phyloP scores from a whole-genome alignment of 2,329 filamentous ascomycete species.

The Xylaria hypoxylon region DNA sequence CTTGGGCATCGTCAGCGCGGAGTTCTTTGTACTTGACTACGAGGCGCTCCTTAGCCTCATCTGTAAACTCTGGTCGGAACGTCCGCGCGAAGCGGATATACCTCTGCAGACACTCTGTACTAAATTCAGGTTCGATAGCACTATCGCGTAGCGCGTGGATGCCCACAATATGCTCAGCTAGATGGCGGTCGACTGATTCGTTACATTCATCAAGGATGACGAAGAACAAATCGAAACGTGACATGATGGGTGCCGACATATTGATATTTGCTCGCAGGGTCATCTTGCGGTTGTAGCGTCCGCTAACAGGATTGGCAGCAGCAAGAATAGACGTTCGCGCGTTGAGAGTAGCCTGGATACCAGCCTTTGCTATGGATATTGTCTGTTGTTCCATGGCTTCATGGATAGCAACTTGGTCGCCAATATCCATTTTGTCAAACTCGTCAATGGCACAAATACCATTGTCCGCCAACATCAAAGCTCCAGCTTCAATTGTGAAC shows the following conservation, averaged over 20 bases:
- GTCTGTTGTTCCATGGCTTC: conserved; percentile 99
- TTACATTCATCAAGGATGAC: conserved; percentile 98
- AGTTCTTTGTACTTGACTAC: conserved; percentile 97
- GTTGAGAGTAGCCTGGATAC: conserved; percentile 97
- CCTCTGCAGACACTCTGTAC: conserved; percentile 93
- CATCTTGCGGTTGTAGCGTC: conserved; percentile 96
- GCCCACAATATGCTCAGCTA: conserved; percentile 93
- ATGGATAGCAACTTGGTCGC: conserved; percentile 97
- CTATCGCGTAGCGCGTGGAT: conserved; percentile 94
- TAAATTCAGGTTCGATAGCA: conserved; percentile 91
- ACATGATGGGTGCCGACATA: conserved; percentile 99
- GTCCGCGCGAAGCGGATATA: conserved; percentile 97
- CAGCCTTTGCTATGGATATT: conserved; percentile 97
- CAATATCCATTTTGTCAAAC: conserved; percentile 99
- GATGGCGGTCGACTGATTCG: conserved; percentile 86
- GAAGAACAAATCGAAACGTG: conserved; percentile 98
- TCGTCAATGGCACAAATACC: conserved; percentile 99
- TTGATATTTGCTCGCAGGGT: conserved; percentile 96
- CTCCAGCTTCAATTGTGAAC: conserved; percentile 98
- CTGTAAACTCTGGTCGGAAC: conserved; percentile 91
- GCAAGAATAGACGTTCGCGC: conserved; percentile 95
- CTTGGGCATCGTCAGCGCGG: conserved; percentile 90
- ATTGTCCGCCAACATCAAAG: conserved; percentile 96
- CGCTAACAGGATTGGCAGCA: conserved; percentile 94
- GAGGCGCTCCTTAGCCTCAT: conserved; percentile 84